Percentiles rank a stretch among this genome's conserved stretches.
These are phyloP conservation scores for Cicer judaicum DNA, from an alignment of 306 rosid genomes.

Conservation along the genomic window DNA sequence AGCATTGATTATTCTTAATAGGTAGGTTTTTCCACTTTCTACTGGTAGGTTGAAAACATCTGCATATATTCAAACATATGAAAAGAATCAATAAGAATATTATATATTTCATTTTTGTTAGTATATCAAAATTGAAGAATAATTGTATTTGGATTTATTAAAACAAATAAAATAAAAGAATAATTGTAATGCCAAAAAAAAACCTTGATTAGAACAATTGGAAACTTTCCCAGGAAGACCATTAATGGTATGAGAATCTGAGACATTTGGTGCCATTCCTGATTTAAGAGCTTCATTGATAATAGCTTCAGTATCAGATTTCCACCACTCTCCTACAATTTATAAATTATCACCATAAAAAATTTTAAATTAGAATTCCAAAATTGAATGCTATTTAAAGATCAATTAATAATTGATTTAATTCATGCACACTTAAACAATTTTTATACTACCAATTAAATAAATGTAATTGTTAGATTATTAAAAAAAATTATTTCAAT, in stretches of 20 bases:
- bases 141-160: too few relatives aligned
- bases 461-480: too few relatives aligned
- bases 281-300: constrained; percentile 81
- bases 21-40: constrained; percentile 66
- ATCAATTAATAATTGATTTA: not conserved
- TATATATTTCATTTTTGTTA: not conserved
- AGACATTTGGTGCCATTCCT: constrained; percentile 87
- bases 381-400: not conserved
- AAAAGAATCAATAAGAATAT: not conserved
- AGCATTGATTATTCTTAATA: constrained; percentile 85
- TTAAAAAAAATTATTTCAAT: too few relatives aligned
- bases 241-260: constrained; percentile 90
- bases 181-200: not conserved
- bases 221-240: constrained; percentile 76
- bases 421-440: not conserved
- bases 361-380: not conserved
- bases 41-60: constrained; percentile 66
- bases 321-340: constrained; percentile 94
- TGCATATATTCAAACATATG: constrained; percentile 30
- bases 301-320: constrained; percentile 84
- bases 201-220: constrained; percentile 72
- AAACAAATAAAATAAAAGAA: not conserved
- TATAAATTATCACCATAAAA: not conserved
- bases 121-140: too few relatives aligned
- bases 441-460: not conserved